phyloP scores from a whole-genome alignment of 768 basidiomycete genomes.

The Cantharellus anzutake region DNA sequence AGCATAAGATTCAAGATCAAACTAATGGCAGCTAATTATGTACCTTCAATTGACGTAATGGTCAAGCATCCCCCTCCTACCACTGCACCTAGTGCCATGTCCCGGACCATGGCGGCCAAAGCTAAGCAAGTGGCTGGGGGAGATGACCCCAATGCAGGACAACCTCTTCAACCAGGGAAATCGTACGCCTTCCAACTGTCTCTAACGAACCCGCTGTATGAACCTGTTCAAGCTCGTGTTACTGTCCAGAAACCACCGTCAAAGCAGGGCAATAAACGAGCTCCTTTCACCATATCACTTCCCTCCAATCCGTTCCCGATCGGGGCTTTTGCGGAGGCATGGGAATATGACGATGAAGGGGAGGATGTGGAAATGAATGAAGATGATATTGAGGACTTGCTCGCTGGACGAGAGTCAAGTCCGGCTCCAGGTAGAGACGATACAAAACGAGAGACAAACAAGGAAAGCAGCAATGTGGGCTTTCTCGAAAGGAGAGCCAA shows the following conservation, averaged over 20 bases:
- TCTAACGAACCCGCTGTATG: constrained; percentile 88
- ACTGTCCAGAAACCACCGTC: constrained; percentile 44
- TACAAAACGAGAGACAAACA: constrained; percentile 20
- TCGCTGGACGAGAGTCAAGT: constrained; percentile 12
- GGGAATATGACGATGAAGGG: constrained; percentile 95
- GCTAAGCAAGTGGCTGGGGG: constrained; percentile 15
- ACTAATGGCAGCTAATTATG: constrained; percentile 84
- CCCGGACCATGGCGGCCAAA: constrained; percentile 17
- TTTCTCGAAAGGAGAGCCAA: constrained; percentile 84
- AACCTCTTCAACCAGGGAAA: constrained; percentile 46
- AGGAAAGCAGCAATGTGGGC: constrained; percentile 27
- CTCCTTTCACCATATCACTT: constrained; percentile 63
- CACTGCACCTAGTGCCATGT: constrained; percentile 23
- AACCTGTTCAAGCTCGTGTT: constrained; percentile 83
- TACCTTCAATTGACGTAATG: constrained; percentile 64
- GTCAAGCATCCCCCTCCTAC: constrained; percentile 24
- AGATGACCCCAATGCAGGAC: constrained; percentile 23
- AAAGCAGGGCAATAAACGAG: constrained; percentile 26
- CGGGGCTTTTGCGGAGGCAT: constrained; percentile 84
- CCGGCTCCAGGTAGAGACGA: constrained; percentile 20
- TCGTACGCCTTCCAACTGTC: constrained; percentile 80
- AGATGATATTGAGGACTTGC: constrained; percentile 19
- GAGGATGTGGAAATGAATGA: constrained; percentile 45
- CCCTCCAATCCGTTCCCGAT: constrained; percentile 65
- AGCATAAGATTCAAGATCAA: constrained; percentile 95